phyloP scores from a whole-genome alignment of 441 rosid species.

The Capsella rubella region DNA sequence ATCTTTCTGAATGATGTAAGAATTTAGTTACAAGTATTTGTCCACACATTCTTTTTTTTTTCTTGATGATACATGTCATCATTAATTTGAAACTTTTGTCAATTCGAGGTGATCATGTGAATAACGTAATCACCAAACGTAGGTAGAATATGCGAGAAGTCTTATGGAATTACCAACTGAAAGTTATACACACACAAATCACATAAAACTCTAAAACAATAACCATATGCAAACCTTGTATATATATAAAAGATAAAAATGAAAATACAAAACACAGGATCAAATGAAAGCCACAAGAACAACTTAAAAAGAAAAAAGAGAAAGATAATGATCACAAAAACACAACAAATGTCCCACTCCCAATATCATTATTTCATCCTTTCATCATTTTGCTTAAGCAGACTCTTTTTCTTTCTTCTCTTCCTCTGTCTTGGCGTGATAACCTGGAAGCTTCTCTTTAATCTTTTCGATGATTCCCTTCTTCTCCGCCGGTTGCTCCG shows the following conservation, averaged over 20 bases:
- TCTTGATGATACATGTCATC: conserved; percentile 11
- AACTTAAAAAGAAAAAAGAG: neutral
- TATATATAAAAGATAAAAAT: neutral
- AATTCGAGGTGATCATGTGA: conserved; percentile 7
- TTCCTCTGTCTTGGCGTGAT: conserved; percentile 64
- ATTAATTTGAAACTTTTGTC: neutral
- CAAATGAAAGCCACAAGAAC: conserved; percentile 28
- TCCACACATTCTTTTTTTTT: neutral
- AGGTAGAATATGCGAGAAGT: neutral
- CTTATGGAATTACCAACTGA: neutral
- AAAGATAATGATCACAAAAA: conserved; percentile 25
- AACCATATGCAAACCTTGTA: conserved; percentile 11
- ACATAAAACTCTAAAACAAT: neutral
- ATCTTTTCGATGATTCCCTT: conserved; percentile 73
- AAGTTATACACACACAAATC: neutral
- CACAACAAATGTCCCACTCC: conserved; percentile 34
- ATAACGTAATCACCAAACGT: neutral
- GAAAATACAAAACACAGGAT: conserved; percentile 23
- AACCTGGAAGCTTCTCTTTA: conserved; percentile 81
- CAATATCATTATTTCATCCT: conserved; percentile 20
- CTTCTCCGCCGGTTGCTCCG: conserved; percentile 54
- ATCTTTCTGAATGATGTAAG: neutral
- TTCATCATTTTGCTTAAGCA: conserved; percentile 19
- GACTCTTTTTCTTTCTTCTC: conserved; percentile 52
- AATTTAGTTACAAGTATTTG: neutral